These are phyloP conservation scores for Suillus placidus DNA, from an alignment of 768 basidiomycete genomes.

Conservation along the genomic window DNA sequence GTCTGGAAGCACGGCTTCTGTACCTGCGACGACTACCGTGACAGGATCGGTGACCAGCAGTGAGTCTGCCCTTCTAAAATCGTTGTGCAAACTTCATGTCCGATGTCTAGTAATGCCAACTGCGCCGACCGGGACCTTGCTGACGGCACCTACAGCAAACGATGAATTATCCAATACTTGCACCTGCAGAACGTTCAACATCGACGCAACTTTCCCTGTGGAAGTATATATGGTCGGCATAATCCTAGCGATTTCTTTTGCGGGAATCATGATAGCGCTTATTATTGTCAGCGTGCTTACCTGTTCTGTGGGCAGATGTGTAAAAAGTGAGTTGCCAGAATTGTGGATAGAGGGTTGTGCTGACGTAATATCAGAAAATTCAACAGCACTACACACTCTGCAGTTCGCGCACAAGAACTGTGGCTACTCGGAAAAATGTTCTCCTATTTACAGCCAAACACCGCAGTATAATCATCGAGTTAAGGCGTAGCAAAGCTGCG, in stretches of 20 bases:
- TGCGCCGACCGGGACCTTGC: background rate
- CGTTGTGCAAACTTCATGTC: background rate
- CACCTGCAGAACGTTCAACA: background rate
- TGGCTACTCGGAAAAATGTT: background rate
- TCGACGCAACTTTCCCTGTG: background rate
- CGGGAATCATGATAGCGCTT: background rate
- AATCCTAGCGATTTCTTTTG: background rate
- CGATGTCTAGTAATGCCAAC: background rate
- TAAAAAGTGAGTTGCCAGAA: background rate
- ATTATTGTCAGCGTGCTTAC: background rate
- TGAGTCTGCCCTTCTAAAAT: background rate
- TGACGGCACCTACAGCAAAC: background rate
- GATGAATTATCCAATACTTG: background rate
- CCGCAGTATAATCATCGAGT: background rate
- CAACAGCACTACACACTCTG: too few species aligned
- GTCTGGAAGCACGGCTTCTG: background rate
- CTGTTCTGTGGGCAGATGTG: too few species aligned
- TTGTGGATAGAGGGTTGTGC: background rate
- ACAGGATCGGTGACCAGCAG: background rate
- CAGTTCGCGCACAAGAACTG: background rate
- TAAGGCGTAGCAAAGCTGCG: background rate
- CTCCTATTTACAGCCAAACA: background rate
- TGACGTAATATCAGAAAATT: background rate
- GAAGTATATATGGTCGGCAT: background rate
- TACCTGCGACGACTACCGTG: background rate